Evolutionary conservation across 345 rosid species (phyloP).

Genomic region (thale cress (Arabidopsis thaliana)): TAIR10.1 NC_003070.9:19408001-19408500

Average conservation of each 20-base stretch:
- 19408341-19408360: slow-evolving; percentile 34
- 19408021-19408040: slow-evolving; percentile 45
- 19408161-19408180: slow-evolving; percentile 61
- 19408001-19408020: slow-evolving; percentile 10
- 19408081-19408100: slow-evolving; percentile 71
- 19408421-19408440: slow-evolving; percentile 9
- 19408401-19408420: slow-evolving; percentile 25
- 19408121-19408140: slow-evolving; percentile 77
- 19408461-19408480: background rate
- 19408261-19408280: slow-evolving; percentile 37
- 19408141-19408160: slow-evolving; percentile 66
- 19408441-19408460: background rate
- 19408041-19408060: slow-evolving; percentile 70
- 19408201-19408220: slow-evolving; percentile 28
- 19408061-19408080: slow-evolving; percentile 80
- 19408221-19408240: slow-evolving; percentile 2
- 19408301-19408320: slow-evolving; percentile 31
- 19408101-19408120: slow-evolving; percentile 65
- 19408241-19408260: slow-evolving; percentile 46
- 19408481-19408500: background rate
- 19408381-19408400: slow-evolving; percentile 35
- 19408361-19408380: slow-evolving; percentile 25
- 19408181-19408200: slow-evolving; percentile 38
- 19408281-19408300: slow-evolving; percentile 49
- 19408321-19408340: slow-evolving; percentile 43